These are phyloP conservation scores for Penicillium angulare DNA, from an alignment of 495 filamentous ascomycete species.

Conservation along the genomic window DNA sequence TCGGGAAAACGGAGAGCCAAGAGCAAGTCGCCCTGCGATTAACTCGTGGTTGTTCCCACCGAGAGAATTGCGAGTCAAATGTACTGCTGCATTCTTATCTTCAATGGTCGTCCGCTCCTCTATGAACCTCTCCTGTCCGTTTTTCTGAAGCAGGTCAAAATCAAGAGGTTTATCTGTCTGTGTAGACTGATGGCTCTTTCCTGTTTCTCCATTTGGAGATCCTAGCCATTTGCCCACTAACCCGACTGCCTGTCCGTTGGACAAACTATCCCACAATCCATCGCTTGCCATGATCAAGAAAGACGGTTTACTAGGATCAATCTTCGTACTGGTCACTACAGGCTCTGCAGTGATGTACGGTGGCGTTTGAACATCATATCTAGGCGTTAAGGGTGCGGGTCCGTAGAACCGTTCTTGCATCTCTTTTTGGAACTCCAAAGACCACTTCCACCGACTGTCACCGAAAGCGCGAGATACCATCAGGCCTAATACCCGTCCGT, in stretches of 20 bases:
- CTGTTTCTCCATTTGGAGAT: constrained; percentile 14
- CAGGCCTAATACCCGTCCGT: constrained; percentile 56
- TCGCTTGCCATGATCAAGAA: constrained; percentile 66
- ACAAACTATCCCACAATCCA: constrained; percentile 62
- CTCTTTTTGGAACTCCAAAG: constrained; percentile 41
- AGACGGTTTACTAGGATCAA: constrained; percentile 44
- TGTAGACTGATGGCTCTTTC: constrained; percentile 13
- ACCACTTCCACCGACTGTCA: constrained; percentile 63
- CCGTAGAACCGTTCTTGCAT: constrained; percentile 48
- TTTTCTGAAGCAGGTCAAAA: constrained; percentile 26
- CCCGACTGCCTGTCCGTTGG: constrained; percentile 57
- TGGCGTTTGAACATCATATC: constrained; percentile 44
- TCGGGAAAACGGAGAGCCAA: constrained; percentile 47
- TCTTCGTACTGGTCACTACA: constrained; percentile 53
- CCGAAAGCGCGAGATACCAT: constrained; percentile 61
- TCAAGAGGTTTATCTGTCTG: constrained; percentile 19
- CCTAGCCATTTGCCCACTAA: constrained; percentile 57
- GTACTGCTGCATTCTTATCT: constrained; percentile 62
- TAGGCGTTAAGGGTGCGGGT: constrained; percentile 36
- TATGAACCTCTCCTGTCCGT: constrained; percentile 20
- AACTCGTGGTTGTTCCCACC: constrained; percentile 58
- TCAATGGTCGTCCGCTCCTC: constrained; percentile 46
- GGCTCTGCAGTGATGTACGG: constrained; percentile 68
- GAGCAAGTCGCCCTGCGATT: constrained; percentile 51
- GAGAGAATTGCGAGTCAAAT: constrained; percentile 60